Evolutionary conservation across 257 asterid genomes (phyloP).

Genomic region (Paulownia fortunei): DNA sequence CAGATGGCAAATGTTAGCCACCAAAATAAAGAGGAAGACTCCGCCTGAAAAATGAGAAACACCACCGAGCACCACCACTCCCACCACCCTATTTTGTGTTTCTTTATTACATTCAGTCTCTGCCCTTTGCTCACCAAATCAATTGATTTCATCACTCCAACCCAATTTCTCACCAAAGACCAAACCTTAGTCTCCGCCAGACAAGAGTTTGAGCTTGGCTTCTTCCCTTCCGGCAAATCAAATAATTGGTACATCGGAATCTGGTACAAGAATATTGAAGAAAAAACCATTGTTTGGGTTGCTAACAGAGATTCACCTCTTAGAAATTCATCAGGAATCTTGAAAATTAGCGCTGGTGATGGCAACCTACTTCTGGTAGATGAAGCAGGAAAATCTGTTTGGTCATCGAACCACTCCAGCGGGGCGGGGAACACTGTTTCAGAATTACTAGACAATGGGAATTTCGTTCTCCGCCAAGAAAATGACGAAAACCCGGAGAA

Average conservation of each 20-base stretch:
- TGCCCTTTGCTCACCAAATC: conserved; percentile 37
- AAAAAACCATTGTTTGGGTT: conserved; percentile 73
- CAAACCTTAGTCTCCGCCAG: conserved; percentile 53
- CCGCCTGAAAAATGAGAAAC: conserved; percentile 35
- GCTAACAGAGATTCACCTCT: conserved; percentile 81
- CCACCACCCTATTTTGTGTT: background rate
- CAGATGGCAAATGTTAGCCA: conserved; percentile 29
- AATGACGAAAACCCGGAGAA: conserved; percentile 35
- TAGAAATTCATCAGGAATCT: conserved; percentile 49
- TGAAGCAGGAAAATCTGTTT: conserved; percentile 40
- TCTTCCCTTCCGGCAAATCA: conserved; percentile 50
- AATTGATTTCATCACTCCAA: conserved; percentile 45
- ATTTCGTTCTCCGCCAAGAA: conserved; percentile 56
- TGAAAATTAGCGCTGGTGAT: conserved; percentile 50
- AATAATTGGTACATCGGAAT: conserved; percentile 62
- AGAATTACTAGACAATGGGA: conserved; percentile 64
- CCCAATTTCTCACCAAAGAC: conserved; percentile 40
- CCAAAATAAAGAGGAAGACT: background rate
- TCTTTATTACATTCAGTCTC: conserved; percentile 27
- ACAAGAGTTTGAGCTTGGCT: conserved; percentile 70
- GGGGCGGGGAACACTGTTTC: conserved; percentile 43
- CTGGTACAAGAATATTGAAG: conserved; percentile 59
- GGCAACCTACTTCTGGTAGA: conserved; percentile 56
- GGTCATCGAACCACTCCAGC: conserved; percentile 61
- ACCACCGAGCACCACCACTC: conserved; percentile 30